Percentiles rank a stretch among this genome's conserved stretches.
Evolutionary conservation across 2,329 filamentous ascomycete species (phyloP).

Genomic region (Neofusicoccum umdonicola): DNA sequence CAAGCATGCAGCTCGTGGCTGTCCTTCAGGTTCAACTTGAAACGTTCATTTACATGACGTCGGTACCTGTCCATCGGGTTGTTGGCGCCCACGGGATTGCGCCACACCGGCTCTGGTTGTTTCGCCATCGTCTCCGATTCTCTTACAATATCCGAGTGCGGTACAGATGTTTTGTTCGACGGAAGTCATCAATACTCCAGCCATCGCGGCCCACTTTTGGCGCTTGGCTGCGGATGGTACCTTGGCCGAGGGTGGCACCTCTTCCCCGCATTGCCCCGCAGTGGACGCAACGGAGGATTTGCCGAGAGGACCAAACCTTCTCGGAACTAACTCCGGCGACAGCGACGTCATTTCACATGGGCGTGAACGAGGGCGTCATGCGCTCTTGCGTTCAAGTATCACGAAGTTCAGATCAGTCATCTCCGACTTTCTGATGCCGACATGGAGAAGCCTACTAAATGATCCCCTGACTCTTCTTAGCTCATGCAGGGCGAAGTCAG

Average conservation of each 20-base stretch:
- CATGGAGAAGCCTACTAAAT: too few species aligned
- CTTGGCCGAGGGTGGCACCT: background rate
- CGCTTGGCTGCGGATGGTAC: background rate
- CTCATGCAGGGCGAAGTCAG: too few species aligned
- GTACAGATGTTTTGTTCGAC: too few species aligned
- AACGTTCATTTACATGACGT: constrained; percentile 30
- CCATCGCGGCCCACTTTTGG: background rate
- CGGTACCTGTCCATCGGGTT: constrained; percentile 32
- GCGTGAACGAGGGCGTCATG: background rate
- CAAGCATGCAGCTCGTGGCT: constrained; percentile 41
- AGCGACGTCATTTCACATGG: background rate
- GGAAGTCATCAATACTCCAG: background rate
- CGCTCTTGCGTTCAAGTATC: too few species aligned
- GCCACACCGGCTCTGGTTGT: constrained; percentile 23
- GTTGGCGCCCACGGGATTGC: constrained; percentile 19
- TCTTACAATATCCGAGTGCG: background rate
- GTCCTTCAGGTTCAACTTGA: constrained; percentile 22
- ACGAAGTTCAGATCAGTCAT: too few species aligned
- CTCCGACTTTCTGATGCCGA: too few species aligned
- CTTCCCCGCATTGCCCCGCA: constrained; percentile 2
- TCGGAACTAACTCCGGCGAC: background rate
- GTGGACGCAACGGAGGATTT: background rate
- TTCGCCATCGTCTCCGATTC: background rate
- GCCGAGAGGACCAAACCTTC: background rate
- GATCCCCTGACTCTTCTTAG: too few species aligned